Conservation (phyloP, 345 rosid genomes). For the Gossypium stocksii region DNA sequence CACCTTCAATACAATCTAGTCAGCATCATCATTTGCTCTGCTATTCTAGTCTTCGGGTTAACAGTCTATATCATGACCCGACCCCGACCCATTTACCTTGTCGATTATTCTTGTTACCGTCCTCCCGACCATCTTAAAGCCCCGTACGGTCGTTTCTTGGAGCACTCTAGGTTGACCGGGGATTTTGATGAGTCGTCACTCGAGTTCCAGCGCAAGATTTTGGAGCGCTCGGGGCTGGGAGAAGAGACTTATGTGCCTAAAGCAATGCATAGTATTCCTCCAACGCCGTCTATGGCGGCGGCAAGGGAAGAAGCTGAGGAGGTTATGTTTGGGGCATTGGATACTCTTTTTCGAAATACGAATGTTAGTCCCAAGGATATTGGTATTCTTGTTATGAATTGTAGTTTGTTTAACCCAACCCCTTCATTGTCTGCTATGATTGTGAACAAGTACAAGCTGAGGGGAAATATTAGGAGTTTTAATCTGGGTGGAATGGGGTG, state of each 20-base stretch:
- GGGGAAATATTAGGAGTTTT: conserved; percentile 56
- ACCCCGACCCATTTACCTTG: conserved; percentile 43
- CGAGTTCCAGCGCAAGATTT: conserved; percentile 60
- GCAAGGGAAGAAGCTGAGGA: conserved; percentile 66
- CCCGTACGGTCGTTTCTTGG: conserved; percentile 39
- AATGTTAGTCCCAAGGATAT: conserved; percentile 57
- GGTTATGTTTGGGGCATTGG: conserved; percentile 61
- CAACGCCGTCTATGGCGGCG: conserved; percentile 45
- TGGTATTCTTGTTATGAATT: conserved; percentile 68
- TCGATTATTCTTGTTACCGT: conserved; percentile 48
- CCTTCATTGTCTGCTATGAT: conserved; percentile 70
- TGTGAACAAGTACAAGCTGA: conserved; percentile 52
- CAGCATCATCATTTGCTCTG: conserved; percentile 40
- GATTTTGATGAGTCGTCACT: conserved; percentile 56
- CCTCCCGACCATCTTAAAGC: conserved; percentile 41
- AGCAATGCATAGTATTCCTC: conserved; percentile 54
- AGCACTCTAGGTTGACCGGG: conserved; percentile 45
- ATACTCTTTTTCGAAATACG: conserved; percentile 42
- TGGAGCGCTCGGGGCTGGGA: conserved; percentile 72
- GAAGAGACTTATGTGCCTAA: conserved; percentile 61
- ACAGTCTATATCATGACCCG: conserved; percentile 52
- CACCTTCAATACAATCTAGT: conserved; percentile 55
- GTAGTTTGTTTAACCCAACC: conserved; percentile 75
- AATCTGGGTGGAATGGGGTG: conserved; percentile 86
- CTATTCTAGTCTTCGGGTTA: conserved; percentile 42